phyloP scores from a whole-genome alignment of 2,329 filamentous ascomycete species.

The Pseudogymnoascus sp. region DNA sequence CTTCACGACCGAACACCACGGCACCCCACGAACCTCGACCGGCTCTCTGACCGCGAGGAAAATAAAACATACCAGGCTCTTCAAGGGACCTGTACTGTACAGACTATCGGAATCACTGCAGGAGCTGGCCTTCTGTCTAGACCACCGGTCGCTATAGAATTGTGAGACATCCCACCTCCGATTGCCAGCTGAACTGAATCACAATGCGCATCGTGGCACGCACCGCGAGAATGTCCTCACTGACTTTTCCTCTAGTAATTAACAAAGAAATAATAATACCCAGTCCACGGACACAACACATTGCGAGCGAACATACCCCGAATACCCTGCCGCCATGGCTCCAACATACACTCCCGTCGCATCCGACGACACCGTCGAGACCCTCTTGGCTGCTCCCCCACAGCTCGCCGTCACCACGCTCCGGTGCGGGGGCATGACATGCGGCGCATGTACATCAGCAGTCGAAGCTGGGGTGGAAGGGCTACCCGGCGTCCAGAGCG shows the following conservation, averaged over 20 bases:
- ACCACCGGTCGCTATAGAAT: background rate
- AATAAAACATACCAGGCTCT: background rate
- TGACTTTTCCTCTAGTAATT: conserved; percentile 1
- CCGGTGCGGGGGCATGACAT: conserved; percentile 83
- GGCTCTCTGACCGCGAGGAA: background rate
- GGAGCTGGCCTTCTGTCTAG: conserved; percentile 24
- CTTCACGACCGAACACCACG: background rate
- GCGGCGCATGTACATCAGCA: conserved; percentile 91
- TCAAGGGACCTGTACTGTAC: background rate
- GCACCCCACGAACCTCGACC: background rate
- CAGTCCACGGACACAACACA: background rate
- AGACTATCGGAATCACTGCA: conserved; percentile 10
- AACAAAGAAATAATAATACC: background rate
- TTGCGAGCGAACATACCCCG: background rate
- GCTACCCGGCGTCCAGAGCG: conserved; percentile 70
- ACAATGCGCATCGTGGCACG: background rate
- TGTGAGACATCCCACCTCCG: conserved; percentile 2
- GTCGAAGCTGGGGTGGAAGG: conserved; percentile 84
- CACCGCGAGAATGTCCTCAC: background rate
- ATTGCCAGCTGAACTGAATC: background rate
- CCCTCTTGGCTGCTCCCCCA: conserved; percentile 26
- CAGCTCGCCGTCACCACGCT: conserved; percentile 86
- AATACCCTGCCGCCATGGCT: conserved; percentile 19
- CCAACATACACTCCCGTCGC: conserved; percentile 21
- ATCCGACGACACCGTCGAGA: conserved; percentile 5